Evolutionary conservation across 2,329 filamentous ascomycete species (phyloP), one percentile per base, ranked within the genome.

Genomic region (Dactylellina haptotyla): DNA sequence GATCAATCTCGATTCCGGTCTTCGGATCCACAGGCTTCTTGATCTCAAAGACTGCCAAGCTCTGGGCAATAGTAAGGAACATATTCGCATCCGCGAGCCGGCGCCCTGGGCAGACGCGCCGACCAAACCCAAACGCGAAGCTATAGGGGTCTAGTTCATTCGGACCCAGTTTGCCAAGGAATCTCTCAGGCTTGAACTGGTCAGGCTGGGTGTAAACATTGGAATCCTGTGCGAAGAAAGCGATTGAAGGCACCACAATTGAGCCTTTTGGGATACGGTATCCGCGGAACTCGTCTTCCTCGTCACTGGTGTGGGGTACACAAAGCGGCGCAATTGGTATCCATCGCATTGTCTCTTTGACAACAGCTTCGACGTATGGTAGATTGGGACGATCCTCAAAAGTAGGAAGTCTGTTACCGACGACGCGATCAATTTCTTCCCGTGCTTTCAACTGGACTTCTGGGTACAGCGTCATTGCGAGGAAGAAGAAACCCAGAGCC

Each of bases 161-260:
- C 2, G n/a, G 8, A 25, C 41, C 41, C 6, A 46, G 23, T 1
- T 23, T 37, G 2, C 57, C 65, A n/a, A 70, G 39, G 50, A 70
- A 90, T 39, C 88, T 84, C 76, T 88, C 87, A 0, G 88, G 87
- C 26, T 83, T 84, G 80, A 84, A 90, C 75, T 80, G 83, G 51
- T 90, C 87, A n/a, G 87, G 85, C 76, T 89, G 85, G 1, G 87
- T 87, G 77, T 90, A 90, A 63, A 84, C 85, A 34, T 80, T 80
- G 1, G 84, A 83, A 74, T 89, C 86, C 45, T 86, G 85, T 78
- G 87, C 85, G 78, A 88, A 85, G 46, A 83, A 83, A 16, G 59
- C 84, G 83, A 86, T 79, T 85, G 84, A 77, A 9, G 85, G 83
- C 58, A 86, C 82, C 18, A 86, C 83, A 0, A 84, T 84, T 1